phyloP scores from a whole-genome alignment of 2,329 filamentous ascomycete genomes.

The Nemania serpens region DNA sequence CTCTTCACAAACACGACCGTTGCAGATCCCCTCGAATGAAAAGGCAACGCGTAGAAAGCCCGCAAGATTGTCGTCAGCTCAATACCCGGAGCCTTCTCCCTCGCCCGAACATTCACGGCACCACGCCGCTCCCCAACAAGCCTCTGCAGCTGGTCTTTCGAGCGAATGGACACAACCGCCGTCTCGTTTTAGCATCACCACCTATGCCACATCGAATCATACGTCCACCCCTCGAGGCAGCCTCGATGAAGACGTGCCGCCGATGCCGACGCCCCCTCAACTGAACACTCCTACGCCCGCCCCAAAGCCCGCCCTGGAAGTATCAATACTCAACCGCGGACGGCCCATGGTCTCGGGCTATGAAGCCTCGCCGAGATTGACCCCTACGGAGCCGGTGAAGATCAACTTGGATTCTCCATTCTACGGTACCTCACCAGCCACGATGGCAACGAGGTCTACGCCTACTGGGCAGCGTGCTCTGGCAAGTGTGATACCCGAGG shows the following conservation, averaged over 20 bases:
- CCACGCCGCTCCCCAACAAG: conserved; percentile 35
- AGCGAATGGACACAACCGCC: conserved; percentile 56
- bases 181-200: conserved; percentile 68
- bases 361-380: conserved; percentile 29
- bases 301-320: conserved; percentile 21
- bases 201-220: conserved; percentile 59
- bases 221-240: conserved; percentile 48
- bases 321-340: conserved; percentile 48
- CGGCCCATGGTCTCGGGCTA: conserved; percentile 42
- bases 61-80: conserved; percentile 33
- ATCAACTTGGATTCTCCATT: conserved; percentile 41
- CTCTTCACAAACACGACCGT: conserved; percentile 31
- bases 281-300: conserved; percentile 36
- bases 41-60: conserved; percentile 55
- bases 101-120: conserved; percentile 45
- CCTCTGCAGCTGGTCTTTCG: conserved; percentile 19
- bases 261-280: conserved; percentile 45
- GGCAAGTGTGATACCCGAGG: conserved; percentile 17
- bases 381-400: conserved; percentile 35
- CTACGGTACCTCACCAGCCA: conserved; percentile 27
- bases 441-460: conserved; percentile 19
- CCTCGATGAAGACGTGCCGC: conserved; percentile 44
- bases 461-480: conserved; percentile 13
- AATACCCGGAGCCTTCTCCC: conserved; percentile 41
- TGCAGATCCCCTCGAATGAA: conserved; percentile 36